Evolutionary conservation across 1,284 basidiomycete species (phyloP).

Genomic region (Fomitopsis betulina): DNA sequence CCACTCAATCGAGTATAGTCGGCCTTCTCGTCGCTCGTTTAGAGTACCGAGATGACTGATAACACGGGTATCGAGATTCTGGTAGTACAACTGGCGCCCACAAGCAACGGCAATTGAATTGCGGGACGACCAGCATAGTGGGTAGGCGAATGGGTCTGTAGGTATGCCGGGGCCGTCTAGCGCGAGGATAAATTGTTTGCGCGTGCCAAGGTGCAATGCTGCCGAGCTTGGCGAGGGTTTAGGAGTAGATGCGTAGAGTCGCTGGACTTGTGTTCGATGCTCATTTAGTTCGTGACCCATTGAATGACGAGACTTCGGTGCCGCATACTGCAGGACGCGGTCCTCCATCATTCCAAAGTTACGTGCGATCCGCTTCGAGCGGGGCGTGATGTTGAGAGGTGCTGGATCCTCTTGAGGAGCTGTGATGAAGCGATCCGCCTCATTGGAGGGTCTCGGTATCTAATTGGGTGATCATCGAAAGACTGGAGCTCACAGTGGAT

Average conservation of each 20-base stretch:
- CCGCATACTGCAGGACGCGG: slow-evolving; percentile 36
- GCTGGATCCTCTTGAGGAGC: slow-evolving; percentile 32
- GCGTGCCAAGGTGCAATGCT: slow-evolving; percentile 36
- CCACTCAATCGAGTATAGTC: slow-evolving; percentile 34
- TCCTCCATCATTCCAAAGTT: slow-evolving; percentile 43
- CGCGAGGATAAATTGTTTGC: slow-evolving; percentile 43
- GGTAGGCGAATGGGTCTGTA: slow-evolving; percentile 39
- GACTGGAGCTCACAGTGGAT: slow-evolving; percentile 4
- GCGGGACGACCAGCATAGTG: slow-evolving; percentile 40
- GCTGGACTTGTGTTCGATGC: slow-evolving; percentile 34
- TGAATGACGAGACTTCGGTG: slow-evolving; percentile 21
- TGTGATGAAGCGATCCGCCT: slow-evolving; percentile 47
- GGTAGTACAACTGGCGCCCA: slow-evolving; percentile 42
- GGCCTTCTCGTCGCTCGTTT: slow-evolving; percentile 15
- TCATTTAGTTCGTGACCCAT: slow-evolving; percentile 27
- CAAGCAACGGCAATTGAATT: slow-evolving; percentile 47
- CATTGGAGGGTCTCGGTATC: neutral
- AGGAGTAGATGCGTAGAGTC: slow-evolving; percentile 33
- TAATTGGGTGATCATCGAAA: neutral
- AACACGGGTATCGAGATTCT: slow-evolving; percentile 40
- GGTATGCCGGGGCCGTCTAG: slow-evolving; percentile 47
- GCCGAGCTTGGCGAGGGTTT: slow-evolving; percentile 35
- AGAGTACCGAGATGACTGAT: slow-evolving; percentile 39
- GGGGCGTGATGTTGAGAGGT: slow-evolving; percentile 42
- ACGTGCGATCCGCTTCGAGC: slow-evolving; percentile 43